These are phyloP conservation scores for Heteromeles arbutifolia DNA, from an alignment of 306 rosid genomes.

Conservation along the genomic window DNA sequence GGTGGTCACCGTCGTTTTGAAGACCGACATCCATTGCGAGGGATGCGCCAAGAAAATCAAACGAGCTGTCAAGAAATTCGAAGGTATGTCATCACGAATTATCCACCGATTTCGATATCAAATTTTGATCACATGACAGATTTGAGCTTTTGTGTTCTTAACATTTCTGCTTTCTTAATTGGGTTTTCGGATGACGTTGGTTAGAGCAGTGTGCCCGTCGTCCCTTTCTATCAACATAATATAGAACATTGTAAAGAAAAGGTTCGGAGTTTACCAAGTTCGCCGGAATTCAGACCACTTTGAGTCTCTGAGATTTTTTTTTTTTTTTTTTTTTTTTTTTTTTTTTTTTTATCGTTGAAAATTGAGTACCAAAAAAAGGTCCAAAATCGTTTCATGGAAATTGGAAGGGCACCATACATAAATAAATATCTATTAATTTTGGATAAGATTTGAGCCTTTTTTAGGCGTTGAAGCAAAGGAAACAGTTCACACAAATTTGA, in stretches of 20 bases:
- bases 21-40: constrained; percentile 77
- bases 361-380: not conserved
- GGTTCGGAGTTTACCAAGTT: not conserved
- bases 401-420: not conserved
- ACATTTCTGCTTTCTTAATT: not conserved
- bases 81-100: constrained; percentile 29
- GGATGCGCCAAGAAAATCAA: constrained; percentile 74
- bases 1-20: constrained; percentile 38
- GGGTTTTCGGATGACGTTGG: no score
- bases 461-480: not conserved
- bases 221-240: no score
- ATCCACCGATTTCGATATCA: not conserved
- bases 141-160: not conserved
- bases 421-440: no score
- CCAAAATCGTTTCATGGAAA: not conserved
- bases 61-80: constrained; percentile 40
- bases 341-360: not conserved
- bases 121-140: not conserved
- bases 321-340: not conserved
- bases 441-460: not conserved
- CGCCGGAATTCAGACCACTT: not conserved
- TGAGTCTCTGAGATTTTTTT: not conserved
- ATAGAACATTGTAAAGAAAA: no score
- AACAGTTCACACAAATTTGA: not conserved
- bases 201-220: no score